Conservation (phyloP, 345 rosid genomes). For the Dovyalis caffra region DNA sequence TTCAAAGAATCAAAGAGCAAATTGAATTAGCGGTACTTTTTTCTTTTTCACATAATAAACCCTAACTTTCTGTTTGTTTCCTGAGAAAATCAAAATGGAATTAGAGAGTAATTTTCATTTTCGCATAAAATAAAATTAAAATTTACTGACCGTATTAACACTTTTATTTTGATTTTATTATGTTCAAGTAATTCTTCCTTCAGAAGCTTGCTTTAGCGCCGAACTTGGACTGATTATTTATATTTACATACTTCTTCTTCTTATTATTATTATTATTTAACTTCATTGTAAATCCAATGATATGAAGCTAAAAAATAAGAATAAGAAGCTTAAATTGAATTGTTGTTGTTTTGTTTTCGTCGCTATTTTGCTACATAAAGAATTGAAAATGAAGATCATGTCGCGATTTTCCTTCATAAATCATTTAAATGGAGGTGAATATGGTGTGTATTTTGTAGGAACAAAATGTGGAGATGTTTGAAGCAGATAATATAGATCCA, state of each 20-base stretch:
- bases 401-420: not conserved
- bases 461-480: slow-evolving; percentile 49
- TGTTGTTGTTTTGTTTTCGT: not conserved
- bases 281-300: not conserved
- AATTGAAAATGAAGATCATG: not conserved
- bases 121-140: not conserved
- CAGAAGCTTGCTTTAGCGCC: not conserved
- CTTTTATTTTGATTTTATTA: not conserved
- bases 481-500: slow-evolving; percentile 49
- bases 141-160: too few species aligned
- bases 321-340: not conserved
- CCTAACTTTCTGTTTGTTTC: not conserved
- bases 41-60: not conserved
- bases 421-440: not conserved
- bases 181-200: not conserved
- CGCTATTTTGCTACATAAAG: not conserved
- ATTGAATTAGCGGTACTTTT: slow-evolving; percentile 56
- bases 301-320: not conserved
- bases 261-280: not conserved
- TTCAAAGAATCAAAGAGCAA: slow-evolving; percentile 56
- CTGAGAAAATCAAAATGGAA: not conserved
- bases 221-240: not conserved
- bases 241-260: not conserved
- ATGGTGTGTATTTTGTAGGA: slow-evolving; percentile 38
- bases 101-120: not conserved